Evolutionary conservation across 768 basidiomycete genomes (phyloP).

Genomic region (Galerina sulciceps): DNA sequence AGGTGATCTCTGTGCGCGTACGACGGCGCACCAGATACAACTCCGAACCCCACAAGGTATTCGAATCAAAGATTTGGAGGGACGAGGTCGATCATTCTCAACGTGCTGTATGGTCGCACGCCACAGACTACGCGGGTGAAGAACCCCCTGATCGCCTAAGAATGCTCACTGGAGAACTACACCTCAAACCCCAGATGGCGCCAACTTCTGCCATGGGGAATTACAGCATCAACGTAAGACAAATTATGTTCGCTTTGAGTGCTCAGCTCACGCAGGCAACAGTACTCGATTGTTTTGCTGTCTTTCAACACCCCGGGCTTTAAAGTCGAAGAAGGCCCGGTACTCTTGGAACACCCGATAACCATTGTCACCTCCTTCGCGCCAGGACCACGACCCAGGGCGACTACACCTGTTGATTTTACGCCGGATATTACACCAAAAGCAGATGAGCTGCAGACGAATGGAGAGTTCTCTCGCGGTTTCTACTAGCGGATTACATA

Average conservation of each 20-base stretch:
- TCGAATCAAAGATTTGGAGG: constrained; percentile 11
- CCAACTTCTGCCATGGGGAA: constrained; percentile 39
- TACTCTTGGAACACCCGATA: constrained; percentile 31
- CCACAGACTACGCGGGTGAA: neutral
- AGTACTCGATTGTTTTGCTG: constrained; percentile 42
- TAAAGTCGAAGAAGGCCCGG: constrained; percentile 23
- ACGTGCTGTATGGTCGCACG: constrained; percentile 19
- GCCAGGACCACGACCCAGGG: constrained; percentile 29
- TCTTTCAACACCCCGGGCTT: constrained; percentile 38
- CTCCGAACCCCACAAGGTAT: neutral
- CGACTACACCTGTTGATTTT: constrained; percentile 29
- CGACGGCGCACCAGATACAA: constrained; percentile 12
- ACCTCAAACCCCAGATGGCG: constrained; percentile 34
- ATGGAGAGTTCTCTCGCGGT: constrained; percentile 6
- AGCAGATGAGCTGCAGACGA: constrained; percentile 4
- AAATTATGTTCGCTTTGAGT: neutral
- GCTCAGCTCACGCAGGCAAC: neutral
- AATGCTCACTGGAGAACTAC: constrained; percentile 39
- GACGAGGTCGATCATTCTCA: constrained; percentile 17
- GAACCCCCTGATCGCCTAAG: constrained; percentile 28
- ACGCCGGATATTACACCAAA: constrained; percentile 12
- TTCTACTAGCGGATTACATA: constrained; percentile 4
- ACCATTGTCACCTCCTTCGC: constrained; percentile 33
- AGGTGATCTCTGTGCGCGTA: constrained; percentile 34
- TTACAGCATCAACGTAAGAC: constrained; percentile 39